Evolutionary conservation across 2,329 filamentous ascomycete species (phyloP).

Genomic region (Drechslera avenae): DNA sequence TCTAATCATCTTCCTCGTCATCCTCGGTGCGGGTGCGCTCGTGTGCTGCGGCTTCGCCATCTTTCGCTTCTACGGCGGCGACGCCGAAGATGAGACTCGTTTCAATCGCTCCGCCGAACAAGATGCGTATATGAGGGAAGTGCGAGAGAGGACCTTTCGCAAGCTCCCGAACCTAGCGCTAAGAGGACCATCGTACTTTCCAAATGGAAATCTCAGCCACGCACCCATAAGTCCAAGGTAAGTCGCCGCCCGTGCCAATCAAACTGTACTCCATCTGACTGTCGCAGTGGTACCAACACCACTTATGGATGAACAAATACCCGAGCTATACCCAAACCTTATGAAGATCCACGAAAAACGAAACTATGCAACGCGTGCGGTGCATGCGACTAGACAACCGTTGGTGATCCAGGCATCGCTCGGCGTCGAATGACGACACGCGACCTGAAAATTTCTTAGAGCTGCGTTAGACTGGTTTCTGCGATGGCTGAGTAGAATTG

Average conservation of each 20-base stretch:
- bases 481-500: not conserved
- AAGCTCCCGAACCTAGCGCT: conserved; percentile 15
- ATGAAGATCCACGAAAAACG: not conserved
- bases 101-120: conserved; percentile 29
- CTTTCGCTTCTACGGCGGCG: conserved; percentile 23
- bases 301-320: conserved; percentile 18
- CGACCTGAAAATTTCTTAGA: not conserved
- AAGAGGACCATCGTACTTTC: not conserved
- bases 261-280: conserved; percentile 3
- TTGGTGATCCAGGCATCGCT: not conserved
- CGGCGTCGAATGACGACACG: not conserved
- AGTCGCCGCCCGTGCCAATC: not conserved
- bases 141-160: conserved; percentile 33
- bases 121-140: conserved; percentile 43
- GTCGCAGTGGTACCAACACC: conserved; percentile 15
- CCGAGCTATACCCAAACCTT: not conserved
- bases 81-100: conserved; percentile 7
- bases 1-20: conserved; percentile 38
- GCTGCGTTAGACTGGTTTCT: not conserved
- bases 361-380: not conserved
- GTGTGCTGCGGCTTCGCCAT: conserved; percentile 32
- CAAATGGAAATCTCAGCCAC: conserved; percentile 16
- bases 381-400: not conserved
- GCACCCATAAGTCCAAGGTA: conserved; percentile 23
- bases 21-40: conserved; percentile 30